Conservation (phyloP, 2,329 filamentous ascomycete genomes). For the Alternaria hordeiaustralica region DNA sequence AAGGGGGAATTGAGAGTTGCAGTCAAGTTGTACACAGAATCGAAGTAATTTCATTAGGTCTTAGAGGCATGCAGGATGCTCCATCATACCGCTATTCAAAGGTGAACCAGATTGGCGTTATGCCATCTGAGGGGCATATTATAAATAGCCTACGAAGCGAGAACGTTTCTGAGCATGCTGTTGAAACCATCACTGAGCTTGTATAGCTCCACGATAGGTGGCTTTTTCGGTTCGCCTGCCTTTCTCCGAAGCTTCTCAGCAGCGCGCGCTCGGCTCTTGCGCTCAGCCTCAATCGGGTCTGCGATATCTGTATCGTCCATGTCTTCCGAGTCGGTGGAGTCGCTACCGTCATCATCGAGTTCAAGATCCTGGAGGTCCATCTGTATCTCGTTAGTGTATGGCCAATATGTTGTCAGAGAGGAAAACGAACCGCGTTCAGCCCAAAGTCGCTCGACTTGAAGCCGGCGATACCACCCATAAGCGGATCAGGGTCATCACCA, state of each 20-base stretch:
- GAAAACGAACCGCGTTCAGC: conserved; percentile 71
- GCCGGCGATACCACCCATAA: conserved; percentile 50
- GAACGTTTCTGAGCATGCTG: conserved; percentile 78
- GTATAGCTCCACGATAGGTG: conserved; percentile 76
- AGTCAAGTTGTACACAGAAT: not conserved
- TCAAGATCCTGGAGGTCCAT: conserved; percentile 83
- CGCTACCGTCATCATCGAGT: conserved; percentile 71
- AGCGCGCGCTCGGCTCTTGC: conserved; percentile 75
- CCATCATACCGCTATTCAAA: not conserved
- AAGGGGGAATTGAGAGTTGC: not conserved
- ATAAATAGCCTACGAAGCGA: conserved; percentile 60
- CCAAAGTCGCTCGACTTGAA: conserved; percentile 91
- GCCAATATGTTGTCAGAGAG: not conserved
- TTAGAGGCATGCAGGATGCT: not conserved
- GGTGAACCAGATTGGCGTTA: not conserved
- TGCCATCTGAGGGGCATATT: not conserved
- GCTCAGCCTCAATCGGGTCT: conserved; percentile 87
- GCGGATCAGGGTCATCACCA: conserved; percentile 54
- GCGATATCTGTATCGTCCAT: conserved; percentile 73
- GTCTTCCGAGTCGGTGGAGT: conserved; percentile 64
- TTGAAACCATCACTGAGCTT: conserved; percentile 82
- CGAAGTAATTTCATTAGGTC: not conserved
- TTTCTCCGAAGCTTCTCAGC: conserved; percentile 81
- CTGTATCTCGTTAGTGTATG: conserved; percentile 42
- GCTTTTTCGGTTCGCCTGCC: conserved; percentile 85